phyloP scores from a whole-genome alignment of 1,284 basidiomycete genomes.

The Austropuccinia psidii region DNA sequence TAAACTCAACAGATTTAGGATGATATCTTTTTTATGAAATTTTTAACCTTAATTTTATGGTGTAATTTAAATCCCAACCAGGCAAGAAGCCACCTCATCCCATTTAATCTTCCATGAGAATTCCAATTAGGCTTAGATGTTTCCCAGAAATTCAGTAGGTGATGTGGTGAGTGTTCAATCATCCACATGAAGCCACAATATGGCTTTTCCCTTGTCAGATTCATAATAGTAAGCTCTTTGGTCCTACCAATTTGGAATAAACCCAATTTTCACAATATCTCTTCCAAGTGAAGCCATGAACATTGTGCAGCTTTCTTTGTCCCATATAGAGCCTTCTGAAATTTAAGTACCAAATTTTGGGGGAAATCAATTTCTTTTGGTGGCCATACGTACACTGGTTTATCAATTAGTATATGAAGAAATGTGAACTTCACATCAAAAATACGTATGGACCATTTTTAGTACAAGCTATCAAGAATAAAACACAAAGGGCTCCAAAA shows the following conservation, averaged over 20 bases:
- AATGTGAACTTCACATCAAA: not conserved
- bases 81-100: not conserved
- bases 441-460: not conserved
- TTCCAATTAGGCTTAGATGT: not conserved
- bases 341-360: not conserved
- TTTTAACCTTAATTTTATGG: not conserved
- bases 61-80: not conserved
- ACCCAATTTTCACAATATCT: not conserved
- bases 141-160: not conserved
- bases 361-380: not conserved
- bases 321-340: not conserved
- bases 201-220: not conserved
- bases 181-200: slow-evolving; percentile 7
- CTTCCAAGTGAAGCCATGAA: not conserved
- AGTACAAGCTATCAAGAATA: not conserved
- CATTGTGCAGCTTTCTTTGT: not conserved
- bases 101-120: not conserved
- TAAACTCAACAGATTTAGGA: not conserved
- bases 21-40: not conserved
- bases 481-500: not conserved
- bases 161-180: not conserved
- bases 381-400: not conserved
- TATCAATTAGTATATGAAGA: not conserved
- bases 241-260: not conserved
- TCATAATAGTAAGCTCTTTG: not conserved